Conservation (phyloP, 1,284 basidiomycete genomes). For the Pseudozyma sp. region DNA sequence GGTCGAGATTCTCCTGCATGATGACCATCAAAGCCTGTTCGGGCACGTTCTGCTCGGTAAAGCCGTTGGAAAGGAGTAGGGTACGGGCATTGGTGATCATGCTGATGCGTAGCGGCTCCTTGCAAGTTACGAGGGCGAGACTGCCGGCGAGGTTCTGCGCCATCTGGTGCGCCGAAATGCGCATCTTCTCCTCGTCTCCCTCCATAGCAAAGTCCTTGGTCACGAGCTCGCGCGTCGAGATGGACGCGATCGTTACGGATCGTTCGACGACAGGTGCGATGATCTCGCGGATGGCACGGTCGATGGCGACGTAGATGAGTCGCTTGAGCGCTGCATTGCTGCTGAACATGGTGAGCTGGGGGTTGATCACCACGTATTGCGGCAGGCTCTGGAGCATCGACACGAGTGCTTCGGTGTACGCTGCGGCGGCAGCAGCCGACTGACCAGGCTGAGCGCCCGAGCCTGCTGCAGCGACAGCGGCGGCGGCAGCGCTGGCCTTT, state of each 20-base stretch:
- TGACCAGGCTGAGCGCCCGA: slow-evolving; percentile 43
- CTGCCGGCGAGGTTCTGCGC: slow-evolving; percentile 96
- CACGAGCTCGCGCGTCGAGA: slow-evolving; percentile 94
- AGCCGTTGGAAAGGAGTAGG: slow-evolving; percentile 74
- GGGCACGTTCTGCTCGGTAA: slow-evolving; percentile 70
- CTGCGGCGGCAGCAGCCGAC: slow-evolving; percentile 61
- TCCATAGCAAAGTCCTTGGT: slow-evolving; percentile 98
- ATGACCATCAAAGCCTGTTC: slow-evolving; percentile 78
- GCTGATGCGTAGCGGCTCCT: slow-evolving; percentile 93
- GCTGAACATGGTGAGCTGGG: slow-evolving; percentile 75
- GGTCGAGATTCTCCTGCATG: slow-evolving; percentile 91
- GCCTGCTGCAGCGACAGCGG: slow-evolving; percentile 47
- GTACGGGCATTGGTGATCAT: slow-evolving; percentile 89
- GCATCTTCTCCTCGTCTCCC: slow-evolving; percentile 87
- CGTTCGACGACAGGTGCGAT: slow-evolving; percentile 97
- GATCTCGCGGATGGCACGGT: slow-evolving; percentile 96
- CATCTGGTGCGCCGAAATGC: slow-evolving; percentile 93
- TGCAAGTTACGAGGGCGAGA: slow-evolving; percentile 96
- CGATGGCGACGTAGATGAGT: slow-evolving; percentile 89
- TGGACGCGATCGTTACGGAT: slow-evolving; percentile 98
- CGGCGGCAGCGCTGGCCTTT: slow-evolving; percentile 44
- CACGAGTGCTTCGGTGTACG: slow-evolving; percentile 72
- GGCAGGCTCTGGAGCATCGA: slow-evolving; percentile 81
- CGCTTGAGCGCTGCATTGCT: slow-evolving; percentile 88
- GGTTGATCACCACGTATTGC: slow-evolving; percentile 82